Evolutionary conservation across 331 rosid genomes (phyloP).

Genomic region (Quercus lobata): DNA sequence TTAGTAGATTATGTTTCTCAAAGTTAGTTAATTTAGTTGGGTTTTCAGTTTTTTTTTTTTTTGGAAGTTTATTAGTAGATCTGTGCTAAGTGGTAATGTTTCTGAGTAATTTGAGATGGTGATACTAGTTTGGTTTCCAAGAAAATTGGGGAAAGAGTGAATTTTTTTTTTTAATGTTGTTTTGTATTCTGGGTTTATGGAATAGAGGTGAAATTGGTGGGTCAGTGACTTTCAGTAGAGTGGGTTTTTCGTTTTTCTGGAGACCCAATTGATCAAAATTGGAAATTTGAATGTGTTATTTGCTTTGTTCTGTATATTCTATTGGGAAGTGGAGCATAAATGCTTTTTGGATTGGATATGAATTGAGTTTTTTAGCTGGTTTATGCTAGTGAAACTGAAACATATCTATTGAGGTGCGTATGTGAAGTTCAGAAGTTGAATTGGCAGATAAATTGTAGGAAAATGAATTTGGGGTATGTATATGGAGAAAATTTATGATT

Average conservation of each 20-base stretch:
- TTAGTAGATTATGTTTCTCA: slow-evolving; percentile 14
- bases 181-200: slow-evolving; percentile 23
- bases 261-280: slow-evolving; percentile 16
- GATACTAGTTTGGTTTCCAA: slow-evolving; percentile 20
- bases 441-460: not conserved
- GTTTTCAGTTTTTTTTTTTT: slow-evolving; percentile 10
- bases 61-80: slow-evolving; percentile 48
- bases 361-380: slow-evolving; percentile 16
- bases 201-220: not conserved
- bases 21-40: slow-evolving; percentile 26
- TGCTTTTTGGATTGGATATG: slow-evolving; percentile 23
- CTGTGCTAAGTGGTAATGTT: slow-evolving; percentile 43
- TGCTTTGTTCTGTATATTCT: not conserved
- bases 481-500: not conserved
- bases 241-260: slow-evolving; percentile 16
- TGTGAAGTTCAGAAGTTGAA: not conserved
- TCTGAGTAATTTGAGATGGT: slow-evolving; percentile 29
- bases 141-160: slow-evolving; percentile 17
- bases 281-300: slow-evolving; percentile 15
- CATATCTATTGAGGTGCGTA: not conserved
- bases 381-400: slow-evolving; percentile 17
- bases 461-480: not conserved
- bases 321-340: not conserved
- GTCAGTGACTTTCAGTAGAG: not conserved
- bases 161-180: not conserved